Percentiles rank a stretch among this genome's conserved stretches.
phyloP scores from a whole-genome alignment of 2,329 filamentous ascomycete genomes.

The Trichoderma sp. region DNA sequence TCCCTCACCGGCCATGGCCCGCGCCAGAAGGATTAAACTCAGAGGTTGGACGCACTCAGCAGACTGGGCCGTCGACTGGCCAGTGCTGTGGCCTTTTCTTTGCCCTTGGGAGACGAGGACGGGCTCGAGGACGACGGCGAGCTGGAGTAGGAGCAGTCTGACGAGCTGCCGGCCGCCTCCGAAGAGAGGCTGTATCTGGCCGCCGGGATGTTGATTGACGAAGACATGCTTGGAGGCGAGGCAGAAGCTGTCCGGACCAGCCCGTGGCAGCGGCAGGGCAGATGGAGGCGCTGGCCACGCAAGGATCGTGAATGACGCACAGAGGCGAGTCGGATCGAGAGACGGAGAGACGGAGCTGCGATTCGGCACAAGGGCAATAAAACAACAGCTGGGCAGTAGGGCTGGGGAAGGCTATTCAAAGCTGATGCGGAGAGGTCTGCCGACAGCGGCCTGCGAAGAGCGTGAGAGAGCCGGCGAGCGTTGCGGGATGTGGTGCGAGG shows the following conservation, averaged over 20 bases:
- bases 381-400: not conserved
- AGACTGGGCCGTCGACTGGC: conserved; percentile 65
- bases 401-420: not conserved
- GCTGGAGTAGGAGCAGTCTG: conserved; percentile 47
- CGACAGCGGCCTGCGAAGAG: conserved; percentile 11
- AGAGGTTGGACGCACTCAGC: conserved; percentile 52
- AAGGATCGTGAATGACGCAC: conserved; percentile 15
- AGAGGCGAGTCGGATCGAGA: conserved; percentile 5
- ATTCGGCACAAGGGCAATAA: not conserved
- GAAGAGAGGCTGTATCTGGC: conserved; percentile 45
- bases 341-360: not conserved
- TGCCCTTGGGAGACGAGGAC: conserved; percentile 57
- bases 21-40: conserved; percentile 1
- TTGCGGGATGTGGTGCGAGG: conserved; percentile 16
- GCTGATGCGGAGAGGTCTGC: not conserved
- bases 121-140: conserved; percentile 59
- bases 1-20: not conserved
- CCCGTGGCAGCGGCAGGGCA: not conserved
- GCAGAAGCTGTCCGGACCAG: conserved; percentile 19
- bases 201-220: conserved; percentile 70
- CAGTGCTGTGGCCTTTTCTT: conserved; percentile 48
- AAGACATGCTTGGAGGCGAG: conserved; percentile 56
- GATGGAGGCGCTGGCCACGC: conserved; percentile 18
- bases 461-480: conserved; percentile 41
- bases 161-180: conserved; percentile 54